Percentiles rank a stretch among this genome's conserved stretches.
Evolutionary conservation across 2,329 filamentous ascomycete genomes (phyloP).

Genomic region (Zasmidium angulare): DNA sequence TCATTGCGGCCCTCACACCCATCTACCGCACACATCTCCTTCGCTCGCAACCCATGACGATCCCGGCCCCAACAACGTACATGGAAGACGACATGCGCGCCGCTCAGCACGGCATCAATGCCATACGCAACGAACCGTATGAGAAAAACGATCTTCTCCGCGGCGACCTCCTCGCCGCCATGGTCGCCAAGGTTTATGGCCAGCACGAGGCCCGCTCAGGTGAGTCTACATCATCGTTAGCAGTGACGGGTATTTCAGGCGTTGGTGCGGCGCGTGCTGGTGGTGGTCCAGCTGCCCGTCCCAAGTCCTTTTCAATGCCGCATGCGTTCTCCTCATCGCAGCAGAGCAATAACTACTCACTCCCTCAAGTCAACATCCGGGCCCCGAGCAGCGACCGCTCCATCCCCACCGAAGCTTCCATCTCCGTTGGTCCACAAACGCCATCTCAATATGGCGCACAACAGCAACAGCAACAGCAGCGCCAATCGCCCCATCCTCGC

Average conservation of each 20-base stretch:
- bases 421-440: background rate
- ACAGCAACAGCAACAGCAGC: background rate
- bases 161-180: background rate
- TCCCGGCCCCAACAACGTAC: background rate
- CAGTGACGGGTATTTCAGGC: background rate
- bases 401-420: background rate
- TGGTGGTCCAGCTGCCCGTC: no score
- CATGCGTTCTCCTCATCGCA: background rate
- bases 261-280: no score
- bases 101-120: background rate
- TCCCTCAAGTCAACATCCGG: background rate
- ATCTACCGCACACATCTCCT: background rate
- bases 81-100: background rate
- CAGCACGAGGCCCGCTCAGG: background rate
- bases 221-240: background rate
- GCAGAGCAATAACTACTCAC: background rate
- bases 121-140: background rate
- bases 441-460: background rate
- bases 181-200: background rate
- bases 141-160: background rate
- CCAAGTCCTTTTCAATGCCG: background rate
- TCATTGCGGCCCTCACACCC: background rate
- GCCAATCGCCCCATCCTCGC: background rate
- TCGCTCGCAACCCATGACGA: background rate
- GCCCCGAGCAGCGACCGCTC: background rate